Base-by-base conservation (phyloP, 306 rosid species). In the Pterocarpus macrocarpus region DNA sequence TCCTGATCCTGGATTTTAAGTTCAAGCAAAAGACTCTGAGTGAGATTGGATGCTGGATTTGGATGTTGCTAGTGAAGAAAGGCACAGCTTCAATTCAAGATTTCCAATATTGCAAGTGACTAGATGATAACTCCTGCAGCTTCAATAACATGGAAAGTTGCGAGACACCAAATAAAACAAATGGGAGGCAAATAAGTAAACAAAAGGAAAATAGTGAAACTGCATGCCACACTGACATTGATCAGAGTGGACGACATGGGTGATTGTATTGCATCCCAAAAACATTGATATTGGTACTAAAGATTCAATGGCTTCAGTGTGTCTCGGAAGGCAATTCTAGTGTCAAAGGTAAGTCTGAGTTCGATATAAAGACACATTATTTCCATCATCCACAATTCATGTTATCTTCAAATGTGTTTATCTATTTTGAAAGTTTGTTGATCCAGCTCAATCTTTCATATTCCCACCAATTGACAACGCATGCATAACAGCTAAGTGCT, bases 1-100 rank as follows among this genome's bases (percentile, higher is more conserved):
- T 22, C 28, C 28, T 22, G 28, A 22, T 22, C 28, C 28, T 22
- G 28, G 1, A n/a, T n/a, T 22, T 22, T 22, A 22, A 22, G 28
- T 22, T 22, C 28, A 22, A 22, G 28, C 28, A n/a, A 22, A 22
- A 22, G 28, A 22, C 28, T 22, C 28, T 22, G 28, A 22, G 28
- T n/a, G 28, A 22, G 28, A 22, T 22, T 22, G n/a, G 28, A 22
- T 22, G 28, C 28, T 22, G n/a, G 28, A 22, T 22, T 22, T 22
- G 28, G 28, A 22, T 22, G 28, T 1, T 22, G 28, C 28, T 22
- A 22, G 28, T 22, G 28, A 22, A 22, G 28, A 22, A 22, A 22
- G n/a, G 28, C 28, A 22, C 28, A 22, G 28, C 28, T 22, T 61
- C 81, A 82, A 59, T 9, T 82, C 5, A 81, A 82, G 81, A 76